Conservation (phyloP, 2,329 filamentous ascomycete species). For the Colletotrichum liriopes region DNA sequence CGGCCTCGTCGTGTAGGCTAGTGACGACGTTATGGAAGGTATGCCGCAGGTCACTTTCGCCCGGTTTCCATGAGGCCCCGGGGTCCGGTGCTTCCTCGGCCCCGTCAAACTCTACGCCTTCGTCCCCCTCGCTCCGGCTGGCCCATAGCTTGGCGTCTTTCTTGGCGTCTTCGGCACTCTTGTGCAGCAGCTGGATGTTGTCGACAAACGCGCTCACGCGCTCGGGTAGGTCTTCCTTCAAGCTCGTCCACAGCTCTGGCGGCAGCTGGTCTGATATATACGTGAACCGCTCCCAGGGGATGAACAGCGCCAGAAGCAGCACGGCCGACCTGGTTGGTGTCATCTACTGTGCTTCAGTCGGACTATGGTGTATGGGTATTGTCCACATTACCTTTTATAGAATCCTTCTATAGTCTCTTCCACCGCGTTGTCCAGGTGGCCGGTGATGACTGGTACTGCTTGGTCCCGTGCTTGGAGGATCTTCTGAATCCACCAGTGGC, state of each 20-base stretch:
- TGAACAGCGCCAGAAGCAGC: not conserved
- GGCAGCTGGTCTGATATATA: not conserved
- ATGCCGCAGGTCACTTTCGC: not conserved
- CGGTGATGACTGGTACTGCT: not conserved
- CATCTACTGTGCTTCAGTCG: too few relatives aligned
- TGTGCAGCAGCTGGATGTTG: not conserved
- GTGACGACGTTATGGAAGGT: not conserved
- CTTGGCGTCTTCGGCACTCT: not conserved
- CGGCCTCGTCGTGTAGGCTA: not conserved
- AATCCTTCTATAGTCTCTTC: not conserved
- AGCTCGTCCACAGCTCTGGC: not conserved
- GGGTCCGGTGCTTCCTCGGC: not conserved
- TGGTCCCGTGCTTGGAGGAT: not conserved
- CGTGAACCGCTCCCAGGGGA: not conserved
- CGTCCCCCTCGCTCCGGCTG: conserved; percentile 3
- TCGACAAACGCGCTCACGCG: not conserved
- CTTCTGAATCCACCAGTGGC: not conserved
- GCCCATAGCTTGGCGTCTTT: not conserved
- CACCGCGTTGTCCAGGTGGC: not conserved
- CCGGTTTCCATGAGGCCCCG: not conserved
- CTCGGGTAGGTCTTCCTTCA: not conserved
- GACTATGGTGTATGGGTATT: too few relatives aligned
- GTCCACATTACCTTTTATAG: not conserved
- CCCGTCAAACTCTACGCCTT: not conserved
- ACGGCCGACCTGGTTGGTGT: not conserved